Evolutionary conservation across 2,329 filamentous ascomycete species (phyloP).

Genomic region (Pezicula carpinea): DNA sequence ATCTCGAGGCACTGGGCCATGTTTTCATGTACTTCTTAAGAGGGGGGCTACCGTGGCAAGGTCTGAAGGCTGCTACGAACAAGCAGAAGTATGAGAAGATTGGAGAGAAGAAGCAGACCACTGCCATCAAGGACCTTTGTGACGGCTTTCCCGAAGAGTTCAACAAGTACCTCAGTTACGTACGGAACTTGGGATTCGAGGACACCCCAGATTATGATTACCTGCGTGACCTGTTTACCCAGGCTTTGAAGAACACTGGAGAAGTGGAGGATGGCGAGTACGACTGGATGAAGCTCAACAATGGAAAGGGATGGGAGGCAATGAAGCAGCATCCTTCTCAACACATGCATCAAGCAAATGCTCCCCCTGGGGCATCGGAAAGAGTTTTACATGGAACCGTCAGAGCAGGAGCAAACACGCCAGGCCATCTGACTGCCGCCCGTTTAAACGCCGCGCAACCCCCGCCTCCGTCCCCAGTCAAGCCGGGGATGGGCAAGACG

Average conservation of each 20-base stretch:
- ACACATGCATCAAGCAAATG: slow-evolving; percentile 73
- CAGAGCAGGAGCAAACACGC: slow-evolving; percentile 56
- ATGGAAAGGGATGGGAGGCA: slow-evolving; percentile 84
- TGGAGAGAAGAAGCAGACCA: slow-evolving; percentile 99
- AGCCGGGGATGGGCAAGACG: slow-evolving; percentile 69
- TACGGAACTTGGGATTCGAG: slow-evolving; percentile 96
- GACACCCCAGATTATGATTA: slow-evolving; percentile 99
- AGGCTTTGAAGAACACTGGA: slow-evolving; percentile 88
- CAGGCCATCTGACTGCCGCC: slow-evolving; percentile 63
- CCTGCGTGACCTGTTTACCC: slow-evolving; percentile 91
- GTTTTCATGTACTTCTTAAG: slow-evolving; percentile 72
- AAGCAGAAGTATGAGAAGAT: slow-evolving; percentile 99
- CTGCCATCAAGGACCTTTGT: slow-evolving; percentile 92
- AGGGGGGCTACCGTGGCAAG: slow-evolving; percentile 69
- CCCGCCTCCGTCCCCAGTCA: slow-evolving; percentile 80
- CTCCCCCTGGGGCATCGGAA: slow-evolving; percentile 73
- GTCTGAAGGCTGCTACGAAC: slow-evolving; percentile 68
- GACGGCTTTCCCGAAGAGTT: slow-evolving; percentile 96
- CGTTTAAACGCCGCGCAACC: slow-evolving; percentile 94
- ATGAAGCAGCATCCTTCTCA: slow-evolving; percentile 66
- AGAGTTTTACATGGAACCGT: slow-evolving; percentile 77
- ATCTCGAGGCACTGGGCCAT: slow-evolving; percentile 81
- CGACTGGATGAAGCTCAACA: slow-evolving; percentile 98
- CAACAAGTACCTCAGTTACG: slow-evolving; percentile 95
- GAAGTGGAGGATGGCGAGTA: slow-evolving; percentile 98